Evolutionary conservation across 2,329 filamentous ascomycete species (phyloP).

Genomic region (Aspergillus versicolor): DNA sequence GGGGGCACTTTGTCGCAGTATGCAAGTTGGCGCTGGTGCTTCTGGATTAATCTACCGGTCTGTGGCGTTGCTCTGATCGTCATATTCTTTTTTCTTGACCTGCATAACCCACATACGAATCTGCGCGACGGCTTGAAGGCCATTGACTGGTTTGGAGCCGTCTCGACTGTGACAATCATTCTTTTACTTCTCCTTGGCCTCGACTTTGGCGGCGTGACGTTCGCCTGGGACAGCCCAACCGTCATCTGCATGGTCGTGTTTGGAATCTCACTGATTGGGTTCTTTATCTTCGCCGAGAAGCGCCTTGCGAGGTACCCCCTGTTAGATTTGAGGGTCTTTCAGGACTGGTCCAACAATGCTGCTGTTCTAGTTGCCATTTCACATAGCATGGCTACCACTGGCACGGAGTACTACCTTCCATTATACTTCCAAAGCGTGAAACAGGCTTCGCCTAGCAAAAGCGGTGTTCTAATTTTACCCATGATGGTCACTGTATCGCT

Average conservation of each 20-base stretch:
- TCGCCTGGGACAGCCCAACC: constrained; percentile 53
- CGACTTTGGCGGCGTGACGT: constrained; percentile 53
- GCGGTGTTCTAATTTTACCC: constrained; percentile 59
- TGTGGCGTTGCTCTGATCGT: constrained; percentile 44
- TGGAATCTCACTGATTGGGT: constrained; percentile 44
- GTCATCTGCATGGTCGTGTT: constrained; percentile 56
- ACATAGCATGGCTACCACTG: constrained; percentile 39
- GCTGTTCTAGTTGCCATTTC: constrained; percentile 49
- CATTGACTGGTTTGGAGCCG: constrained; percentile 54
- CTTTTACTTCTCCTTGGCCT: constrained; percentile 54
- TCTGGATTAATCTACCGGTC: constrained; percentile 54
- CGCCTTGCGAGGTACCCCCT: constrained; percentile 63
- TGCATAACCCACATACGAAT: constrained; percentile 55
- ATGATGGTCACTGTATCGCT: constrained; percentile 50
- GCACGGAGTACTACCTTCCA: constrained; percentile 63
- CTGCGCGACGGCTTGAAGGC: constrained; percentile 49
- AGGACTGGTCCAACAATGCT: constrained; percentile 54
- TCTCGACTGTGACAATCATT: constrained; percentile 49
- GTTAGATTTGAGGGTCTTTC: constrained; percentile 64
- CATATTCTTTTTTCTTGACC: constrained; percentile 48
- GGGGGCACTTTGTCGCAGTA: constrained; percentile 49
- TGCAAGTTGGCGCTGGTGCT: constrained; percentile 52
- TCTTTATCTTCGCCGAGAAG: constrained; percentile 62
- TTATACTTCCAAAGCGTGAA: constrained; percentile 70
- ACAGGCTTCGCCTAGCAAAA: constrained; percentile 57